Conservation (phyloP, 805 yeast species). For the Candida argentea region DNA sequence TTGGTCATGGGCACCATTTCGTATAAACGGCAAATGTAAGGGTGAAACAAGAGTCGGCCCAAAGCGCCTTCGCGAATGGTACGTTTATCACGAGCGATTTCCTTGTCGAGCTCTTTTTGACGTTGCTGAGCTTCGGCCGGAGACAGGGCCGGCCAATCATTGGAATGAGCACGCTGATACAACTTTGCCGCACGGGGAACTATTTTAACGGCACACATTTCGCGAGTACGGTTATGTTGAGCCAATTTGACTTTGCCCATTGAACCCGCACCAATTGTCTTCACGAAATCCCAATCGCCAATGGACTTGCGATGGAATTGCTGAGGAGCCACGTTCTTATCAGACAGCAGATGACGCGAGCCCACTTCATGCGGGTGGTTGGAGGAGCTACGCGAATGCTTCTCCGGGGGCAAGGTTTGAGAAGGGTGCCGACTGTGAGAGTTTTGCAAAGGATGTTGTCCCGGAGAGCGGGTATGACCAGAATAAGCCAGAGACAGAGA, state of each 20-base stretch:
- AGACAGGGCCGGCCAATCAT: conserved; percentile 56
- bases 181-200: conserved; percentile 82
- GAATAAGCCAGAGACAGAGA: too few species aligned
- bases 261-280: conserved; percentile 96
- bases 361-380: too few species aligned
- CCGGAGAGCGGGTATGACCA: conserved; percentile 1
- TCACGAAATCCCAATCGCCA: conserved; percentile 94
- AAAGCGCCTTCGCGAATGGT: conserved; percentile 93
- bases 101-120: conserved; percentile 67
- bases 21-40: conserved; percentile 81
- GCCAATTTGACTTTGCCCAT: conserved; percentile 99
- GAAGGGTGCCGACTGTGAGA: conserved; percentile 7
- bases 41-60: conserved; percentile 84
- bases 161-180: conserved; percentile 61
- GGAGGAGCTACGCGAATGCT: too few species aligned
- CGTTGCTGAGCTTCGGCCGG: conserved; percentile 48
- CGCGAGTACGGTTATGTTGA: conserved; percentile 68
- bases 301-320: conserved; percentile 78
- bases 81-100: conserved; percentile 81
- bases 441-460: conserved; percentile 1
- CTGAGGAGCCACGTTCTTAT: too few species aligned
- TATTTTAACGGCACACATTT: conserved; percentile 85
- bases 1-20: conserved; percentile 96
- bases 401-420: conserved; percentile 2
- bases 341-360: too few species aligned